phyloP scores from a whole-genome alignment of 2,329 filamentous ascomycete species.

The Fusarium buharicum region DNA sequence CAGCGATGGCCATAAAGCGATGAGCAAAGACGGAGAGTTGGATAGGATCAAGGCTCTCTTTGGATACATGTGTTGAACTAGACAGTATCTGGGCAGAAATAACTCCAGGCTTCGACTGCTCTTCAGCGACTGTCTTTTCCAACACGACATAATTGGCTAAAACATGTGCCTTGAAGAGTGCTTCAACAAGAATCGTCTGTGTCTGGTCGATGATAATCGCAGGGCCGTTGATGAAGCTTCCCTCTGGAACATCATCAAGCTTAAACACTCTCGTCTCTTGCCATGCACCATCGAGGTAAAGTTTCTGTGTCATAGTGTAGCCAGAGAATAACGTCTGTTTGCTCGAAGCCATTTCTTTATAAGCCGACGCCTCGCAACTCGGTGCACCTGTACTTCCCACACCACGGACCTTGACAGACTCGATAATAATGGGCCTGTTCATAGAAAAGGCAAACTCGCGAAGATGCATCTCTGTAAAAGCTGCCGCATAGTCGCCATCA shows the following conservation, averaged over 20 bases:
- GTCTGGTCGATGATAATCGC: slow-evolving; percentile 49
- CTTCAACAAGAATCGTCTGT: slow-evolving; percentile 47
- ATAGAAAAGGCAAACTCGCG: slow-evolving; percentile 56
- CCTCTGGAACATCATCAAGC: slow-evolving; percentile 6
- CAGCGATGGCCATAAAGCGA: slow-evolving; percentile 68
- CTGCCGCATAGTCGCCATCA: slow-evolving; percentile 50
- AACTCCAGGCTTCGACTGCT: not conserved
- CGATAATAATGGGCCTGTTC: slow-evolving; percentile 52
- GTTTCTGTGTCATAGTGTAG: not conserved
- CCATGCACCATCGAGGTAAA: slow-evolving; percentile 24
- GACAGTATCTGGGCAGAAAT: not conserved
- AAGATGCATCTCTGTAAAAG: slow-evolving; percentile 52
- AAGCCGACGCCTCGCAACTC: not conserved
- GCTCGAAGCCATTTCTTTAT: not conserved
- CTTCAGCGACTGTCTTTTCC: slow-evolving; percentile 31
- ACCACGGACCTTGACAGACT: slow-evolving; percentile 50
- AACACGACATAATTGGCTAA: slow-evolving; percentile 48
- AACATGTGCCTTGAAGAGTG: slow-evolving; percentile 44
- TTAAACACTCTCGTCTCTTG: slow-evolving; percentile 9
- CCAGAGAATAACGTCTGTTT: not conserved
- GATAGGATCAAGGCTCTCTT: slow-evolving; percentile 56
- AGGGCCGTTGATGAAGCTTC: slow-evolving; percentile 43
- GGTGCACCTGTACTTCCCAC: slow-evolving; percentile 6
- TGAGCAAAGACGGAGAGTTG: slow-evolving; percentile 65
- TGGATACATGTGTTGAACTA: not conserved